phyloP scores from a whole-genome alignment of 345 rosid genomes.

The Leavenworthia alabamica region DNA sequence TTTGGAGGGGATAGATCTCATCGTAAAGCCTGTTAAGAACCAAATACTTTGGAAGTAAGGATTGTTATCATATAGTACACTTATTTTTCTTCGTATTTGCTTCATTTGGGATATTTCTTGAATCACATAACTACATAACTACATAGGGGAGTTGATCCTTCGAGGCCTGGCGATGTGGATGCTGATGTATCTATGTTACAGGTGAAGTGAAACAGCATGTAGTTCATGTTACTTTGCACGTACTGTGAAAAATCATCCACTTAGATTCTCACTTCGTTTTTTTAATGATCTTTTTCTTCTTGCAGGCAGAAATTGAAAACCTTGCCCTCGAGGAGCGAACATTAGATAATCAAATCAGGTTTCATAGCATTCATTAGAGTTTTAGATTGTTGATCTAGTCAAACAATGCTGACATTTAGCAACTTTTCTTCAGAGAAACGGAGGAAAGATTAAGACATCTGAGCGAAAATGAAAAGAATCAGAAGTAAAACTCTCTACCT shows the following conservation, averaged over 20 bases:
- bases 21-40: slow-evolving; percentile 91
- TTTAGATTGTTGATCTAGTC: slow-evolving; percentile 6
- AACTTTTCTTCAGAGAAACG: slow-evolving; percentile 56
- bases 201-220: slow-evolving; percentile 37
- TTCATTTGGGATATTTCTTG: slow-evolving; percentile 18
- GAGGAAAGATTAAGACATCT: slow-evolving; percentile 66
- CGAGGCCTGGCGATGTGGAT: slow-evolving; percentile 51
- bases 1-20: slow-evolving; percentile 95
- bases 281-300: slow-evolving; percentile 19
- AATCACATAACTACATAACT: too few species aligned
- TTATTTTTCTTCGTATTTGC: slow-evolving; percentile 3
- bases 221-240: neutral
- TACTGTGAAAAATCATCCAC: neutral
- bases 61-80: slow-evolving; percentile 13
- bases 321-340: slow-evolving; percentile 60
- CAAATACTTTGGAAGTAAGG: slow-evolving; percentile 91
- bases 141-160: slow-evolving; percentile 68
- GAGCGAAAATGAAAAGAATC: slow-evolving; percentile 77
- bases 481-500: slow-evolving; percentile 43
- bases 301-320: slow-evolving; percentile 75
- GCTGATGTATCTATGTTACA: slow-evolving; percentile 52
- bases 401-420: slow-evolving; percentile 33
- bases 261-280: neutral
- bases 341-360: slow-evolving; percentile 86
- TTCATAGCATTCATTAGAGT: slow-evolving; percentile 18